Percentiles rank a stretch among this genome's conserved stretches.
These are phyloP conservation scores for Leccinum fibrillosum DNA, from an alignment of 768 basidiomycete genomes.

Conservation along the genomic window DNA sequence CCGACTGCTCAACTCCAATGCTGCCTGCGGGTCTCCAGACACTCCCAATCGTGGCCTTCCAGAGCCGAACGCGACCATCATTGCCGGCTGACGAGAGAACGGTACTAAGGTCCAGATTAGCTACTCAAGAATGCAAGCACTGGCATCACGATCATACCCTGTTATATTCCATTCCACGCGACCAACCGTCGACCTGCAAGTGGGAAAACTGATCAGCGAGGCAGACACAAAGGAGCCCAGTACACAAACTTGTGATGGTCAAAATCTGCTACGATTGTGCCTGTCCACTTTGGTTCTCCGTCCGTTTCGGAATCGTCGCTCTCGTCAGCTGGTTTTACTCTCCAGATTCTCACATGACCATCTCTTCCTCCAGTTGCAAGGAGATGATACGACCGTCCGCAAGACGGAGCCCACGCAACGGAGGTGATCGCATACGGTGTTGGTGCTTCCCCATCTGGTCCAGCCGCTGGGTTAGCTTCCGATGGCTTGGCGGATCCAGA, in stretches of 20 bases:
- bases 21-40: constrained; percentile 85
- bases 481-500: constrained; percentile 11
- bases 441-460: constrained; percentile 34
- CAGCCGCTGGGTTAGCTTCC: constrained; percentile 22
- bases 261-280: constrained; percentile 78
- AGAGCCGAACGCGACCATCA: constrained; percentile 76
- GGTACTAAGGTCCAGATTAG: constrained; percentile 47
- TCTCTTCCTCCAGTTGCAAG: constrained; percentile 89
- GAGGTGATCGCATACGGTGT: constrained; percentile 68
- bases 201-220: constrained; percentile 3
- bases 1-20: constrained; percentile 75
- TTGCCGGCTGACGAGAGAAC: constrained; percentile 82
- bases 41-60: constrained; percentile 81
- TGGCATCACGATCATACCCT: constrained; percentile 46
- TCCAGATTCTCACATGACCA: constrained; percentile 89
- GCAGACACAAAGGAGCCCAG: not conserved
- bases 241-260: constrained; percentile 70
- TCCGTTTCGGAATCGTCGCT: constrained; percentile 42
- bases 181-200: constrained; percentile 63
- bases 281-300: constrained; percentile 59
- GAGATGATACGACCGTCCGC: constrained; percentile 91
- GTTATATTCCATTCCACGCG: constrained; percentile 95
- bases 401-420: constrained; percentile 91
- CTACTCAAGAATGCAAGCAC: not conserved
- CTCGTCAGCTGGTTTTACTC: constrained; percentile 60